Evolutionary conservation across 164 flowering plant genomes (phyloP), one percentile per base, ranked within the genome.

Genomic region (Tetracentron sinense): DNA sequence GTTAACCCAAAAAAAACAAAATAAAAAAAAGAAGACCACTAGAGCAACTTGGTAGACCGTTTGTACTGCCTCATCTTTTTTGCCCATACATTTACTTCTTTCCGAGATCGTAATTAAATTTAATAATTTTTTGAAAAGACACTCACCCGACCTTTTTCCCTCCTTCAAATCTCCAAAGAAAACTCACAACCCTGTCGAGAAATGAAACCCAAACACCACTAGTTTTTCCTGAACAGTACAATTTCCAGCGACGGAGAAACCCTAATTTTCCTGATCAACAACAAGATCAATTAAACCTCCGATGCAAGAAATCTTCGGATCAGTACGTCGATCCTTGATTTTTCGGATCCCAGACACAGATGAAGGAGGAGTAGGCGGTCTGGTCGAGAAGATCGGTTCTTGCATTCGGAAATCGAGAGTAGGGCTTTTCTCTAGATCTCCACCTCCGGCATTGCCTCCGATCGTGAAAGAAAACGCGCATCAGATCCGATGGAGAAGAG

Each of bases 401-500:
- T 85, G 83, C 58, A 78, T 90, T 28, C 79, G 97, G 0, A 86
- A 82, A 70, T 92, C 98, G 7, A 69, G 96, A 42, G 77, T 82
- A n/a, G 94, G 97, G 14, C 54, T 88, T 35, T 81, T 93, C 65
- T 47, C 85, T 6, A 84, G 67, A 63, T 65, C 77, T 14, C 73
- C 71, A 14, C 60, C 69, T 0, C 75, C 66, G 1, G 72, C 73
- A 6, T 75, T 74, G 30, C 85, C 87, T 25, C 67, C 83, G 19
- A 42, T 60, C 44, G 20, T 27, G 17, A 62, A 62, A 19, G 78
- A 65, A 6, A 63, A 28, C 48, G 72, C 75, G 1, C 77, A 81
- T 20, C 68, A 78, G 71, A 89, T 95, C 71, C 84, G 97, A 63
- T 95, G 97, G 94, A 65, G 96, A 61, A 88, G 82, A 69, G 99